A percentile compares a stretch with the other conserved stretches of the same genome.
phyloP scores from a whole-genome alignment of 2,329 filamentous ascomycete genomes.

The Aspergillus pseudoviridinutans region DNA sequence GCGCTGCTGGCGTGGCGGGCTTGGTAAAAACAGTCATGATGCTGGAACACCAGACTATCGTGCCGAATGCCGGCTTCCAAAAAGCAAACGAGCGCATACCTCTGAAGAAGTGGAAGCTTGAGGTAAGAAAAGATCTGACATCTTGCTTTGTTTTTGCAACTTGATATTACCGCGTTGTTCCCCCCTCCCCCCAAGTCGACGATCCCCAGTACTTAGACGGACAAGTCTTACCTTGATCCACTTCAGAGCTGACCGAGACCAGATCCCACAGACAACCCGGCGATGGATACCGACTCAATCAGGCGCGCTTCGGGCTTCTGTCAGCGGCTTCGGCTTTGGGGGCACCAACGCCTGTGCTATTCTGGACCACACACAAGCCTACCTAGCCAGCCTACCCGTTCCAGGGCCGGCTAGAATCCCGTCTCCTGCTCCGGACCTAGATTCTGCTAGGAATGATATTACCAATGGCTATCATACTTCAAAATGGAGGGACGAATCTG shows the following conservation, averaged over 20 bases:
- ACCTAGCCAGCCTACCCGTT: background rate
- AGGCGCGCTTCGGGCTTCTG: conserved; percentile 10
- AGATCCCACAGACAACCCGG: too few relatives aligned
- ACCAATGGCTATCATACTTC: too few relatives aligned
- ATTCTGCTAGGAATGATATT: too few relatives aligned
- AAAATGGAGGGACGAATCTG: too few relatives aligned
- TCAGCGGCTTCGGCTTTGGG: conserved; percentile 29
- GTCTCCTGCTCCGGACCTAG: too few relatives aligned
- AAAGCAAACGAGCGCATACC: conserved; percentile 40
- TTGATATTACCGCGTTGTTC: background rate
- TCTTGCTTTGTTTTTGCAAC: conserved; percentile 17
- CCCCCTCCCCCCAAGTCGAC: too few relatives aligned
- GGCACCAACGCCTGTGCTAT: conserved; percentile 24
- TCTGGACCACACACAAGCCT: conserved; percentile 16
- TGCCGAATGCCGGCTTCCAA: conserved; percentile 45
- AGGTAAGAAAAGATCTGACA: conserved; percentile 8
- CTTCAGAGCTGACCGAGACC: too few relatives aligned
- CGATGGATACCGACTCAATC: too few relatives aligned
- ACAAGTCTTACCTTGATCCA: too few relatives aligned
- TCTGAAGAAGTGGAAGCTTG: conserved; percentile 20
- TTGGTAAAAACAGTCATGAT: conserved; percentile 44
- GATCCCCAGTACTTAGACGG: too few relatives aligned
- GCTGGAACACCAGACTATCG: conserved; percentile 39
- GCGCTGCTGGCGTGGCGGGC: conserved; percentile 48
- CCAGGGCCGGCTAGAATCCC: too few relatives aligned